Base-by-base conservation (phyloP, 208 protist genomes). In the Leishmania amazonensis region DNA sequence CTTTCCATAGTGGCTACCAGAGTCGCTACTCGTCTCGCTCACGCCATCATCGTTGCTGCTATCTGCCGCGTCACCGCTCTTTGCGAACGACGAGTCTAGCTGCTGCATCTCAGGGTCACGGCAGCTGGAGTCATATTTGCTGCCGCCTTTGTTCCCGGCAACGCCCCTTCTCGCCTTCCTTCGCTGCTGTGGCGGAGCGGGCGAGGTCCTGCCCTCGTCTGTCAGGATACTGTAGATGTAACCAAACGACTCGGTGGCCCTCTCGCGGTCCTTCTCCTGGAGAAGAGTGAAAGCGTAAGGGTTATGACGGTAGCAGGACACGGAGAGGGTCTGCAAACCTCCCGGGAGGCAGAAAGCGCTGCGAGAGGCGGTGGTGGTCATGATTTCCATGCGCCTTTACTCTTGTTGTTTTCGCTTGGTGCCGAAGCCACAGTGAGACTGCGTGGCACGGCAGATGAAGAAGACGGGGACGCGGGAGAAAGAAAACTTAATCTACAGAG, bases 21-120 rank as follows among this genome's bases (percentile, higher is more conserved):
- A 13, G 28, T 90, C 87, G 79, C 85, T 91, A 75, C 85, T 81
- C 51, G 79, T 78, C 79, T 90, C 87, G 71, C 89, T 94, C 35
- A 90, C 85, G 35, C 85, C 90, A 49, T 87, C 90, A 58, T 92
- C 88, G 38, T 86, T 82, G 76, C 71, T 65, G 84, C 79, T 81
- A 24, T 83, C 84, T 1, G 54, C 73, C 21, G 77, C 38, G 31
- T 35, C 54, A 42, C 31, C 81, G 60, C 38, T 77, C 38, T 67
- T 78, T n/a, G 38, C 35, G 17, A 11, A 31, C 38, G 28, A 57
- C 53, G 28, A 40, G 1, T 82, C 75, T 21, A 73, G 49, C 1
- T 38, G 38, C 62, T 80, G 57, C 73, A 70, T 38, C 3, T 53
- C 35, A 6, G 79, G 65, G 67, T 53, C 72, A 13, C 58, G 78